Conservation (phyloP, 225 moss, liverwort and hornwort genomes). For the Straminergon stramineum region DNA sequence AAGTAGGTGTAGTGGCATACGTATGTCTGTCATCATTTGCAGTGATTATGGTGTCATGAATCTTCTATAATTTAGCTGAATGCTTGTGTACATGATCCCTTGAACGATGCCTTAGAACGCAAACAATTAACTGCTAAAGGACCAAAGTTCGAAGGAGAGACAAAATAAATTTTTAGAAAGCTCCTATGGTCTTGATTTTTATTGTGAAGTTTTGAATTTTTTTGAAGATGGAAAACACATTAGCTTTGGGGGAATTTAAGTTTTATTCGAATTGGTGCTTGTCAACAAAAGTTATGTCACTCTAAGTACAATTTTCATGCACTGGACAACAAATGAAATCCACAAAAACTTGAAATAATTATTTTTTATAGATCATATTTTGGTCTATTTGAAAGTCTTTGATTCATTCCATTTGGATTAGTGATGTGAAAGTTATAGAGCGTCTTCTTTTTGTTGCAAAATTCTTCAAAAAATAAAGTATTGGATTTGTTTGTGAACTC, state of each 20-base stretch:
- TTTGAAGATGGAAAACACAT: too few relatives aligned
- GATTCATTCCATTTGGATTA: not conserved
- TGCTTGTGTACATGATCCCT: not conserved
- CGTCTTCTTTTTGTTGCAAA: not conserved
- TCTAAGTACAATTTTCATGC: not conserved
- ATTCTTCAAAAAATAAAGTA: not conserved
- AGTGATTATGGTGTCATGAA: not conserved
- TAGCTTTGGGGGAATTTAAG: fast-evolving
- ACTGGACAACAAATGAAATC: fast-evolving
- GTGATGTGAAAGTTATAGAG: not conserved
- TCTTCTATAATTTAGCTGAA: not conserved
- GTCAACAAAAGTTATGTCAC: not conserved
- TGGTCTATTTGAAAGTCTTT: not conserved
- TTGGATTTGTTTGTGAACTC: not conserved
- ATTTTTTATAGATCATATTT: not conserved
- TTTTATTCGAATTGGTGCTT: not conserved
- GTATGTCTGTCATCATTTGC: not conserved
- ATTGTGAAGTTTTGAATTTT: not conserved
- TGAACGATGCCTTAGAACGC: fast-evolving
- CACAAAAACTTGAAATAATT: not conserved
- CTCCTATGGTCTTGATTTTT: fast-evolving
- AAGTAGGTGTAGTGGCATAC: not conserved
- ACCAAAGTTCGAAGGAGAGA: not conserved
- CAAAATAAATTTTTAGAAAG: not conserved
- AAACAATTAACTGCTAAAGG: not conserved